Evolutionary conservation across 2,329 filamentous ascomycete genomes (phyloP).

Genomic region (Fusarium pilosicola): DNA sequence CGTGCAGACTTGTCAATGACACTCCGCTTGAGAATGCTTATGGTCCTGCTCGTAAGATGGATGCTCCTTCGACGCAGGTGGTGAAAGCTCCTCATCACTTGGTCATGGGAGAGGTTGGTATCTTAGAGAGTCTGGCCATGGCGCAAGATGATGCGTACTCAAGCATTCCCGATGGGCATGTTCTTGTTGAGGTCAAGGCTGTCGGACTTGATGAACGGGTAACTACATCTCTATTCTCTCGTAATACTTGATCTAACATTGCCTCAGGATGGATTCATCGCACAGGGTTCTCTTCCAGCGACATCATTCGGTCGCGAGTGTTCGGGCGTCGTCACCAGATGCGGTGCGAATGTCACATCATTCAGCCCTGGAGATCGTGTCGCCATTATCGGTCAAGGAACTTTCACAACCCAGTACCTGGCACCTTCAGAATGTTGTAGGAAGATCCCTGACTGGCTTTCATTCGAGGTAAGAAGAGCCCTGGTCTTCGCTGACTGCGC

Average conservation of each 20-base stretch:
- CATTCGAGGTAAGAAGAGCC: constrained; percentile 32
- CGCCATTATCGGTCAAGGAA: constrained; percentile 35
- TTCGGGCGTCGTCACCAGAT: constrained; percentile 26
- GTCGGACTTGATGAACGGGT: constrained; percentile 36
- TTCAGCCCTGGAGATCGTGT: constrained; percentile 33
- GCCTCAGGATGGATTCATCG: constrained; percentile 22
- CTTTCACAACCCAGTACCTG: constrained; percentile 34
- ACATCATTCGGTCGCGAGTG: constrained; percentile 37
- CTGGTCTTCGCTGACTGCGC: neutral
- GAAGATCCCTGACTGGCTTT: constrained; percentile 37
- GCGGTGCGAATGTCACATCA: constrained; percentile 22
- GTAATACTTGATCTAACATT: neutral
- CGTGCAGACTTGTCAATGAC: constrained; percentile 36
- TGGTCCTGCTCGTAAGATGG: constrained; percentile 33
- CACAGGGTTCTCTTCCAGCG: constrained; percentile 34
- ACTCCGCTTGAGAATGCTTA: constrained; percentile 27
- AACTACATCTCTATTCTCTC: neutral
- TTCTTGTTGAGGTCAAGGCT: constrained; percentile 36
- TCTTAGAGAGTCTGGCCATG: constrained; percentile 35
- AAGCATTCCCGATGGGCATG: constrained; percentile 16
- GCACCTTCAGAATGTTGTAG: constrained; percentile 26
- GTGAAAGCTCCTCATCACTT: constrained; percentile 24
- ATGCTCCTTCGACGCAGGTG: constrained; percentile 15
- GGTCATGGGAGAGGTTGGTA: constrained; percentile 34
- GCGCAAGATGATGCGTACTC: constrained; percentile 23